Conservation (phyloP, 345 rosid species). For the Angophora floribunda region DNA sequence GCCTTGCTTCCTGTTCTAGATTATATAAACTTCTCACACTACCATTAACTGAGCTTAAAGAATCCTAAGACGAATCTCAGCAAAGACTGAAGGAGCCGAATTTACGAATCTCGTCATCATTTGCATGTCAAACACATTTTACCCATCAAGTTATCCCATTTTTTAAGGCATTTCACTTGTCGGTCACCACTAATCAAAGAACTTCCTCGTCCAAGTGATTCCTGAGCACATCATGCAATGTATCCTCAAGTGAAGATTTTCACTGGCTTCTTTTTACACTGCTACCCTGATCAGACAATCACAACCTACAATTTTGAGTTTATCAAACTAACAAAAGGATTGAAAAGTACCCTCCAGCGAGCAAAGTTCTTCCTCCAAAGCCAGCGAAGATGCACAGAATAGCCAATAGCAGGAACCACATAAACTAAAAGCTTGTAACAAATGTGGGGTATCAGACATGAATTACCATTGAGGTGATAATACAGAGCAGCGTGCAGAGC, state of each 20-base stretch:
- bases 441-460: background rate
- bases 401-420: background rate
- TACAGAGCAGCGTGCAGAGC: slow-evolving; percentile 9
- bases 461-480: slow-evolving; percentile 7
- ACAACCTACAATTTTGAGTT: background rate
- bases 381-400: background rate
- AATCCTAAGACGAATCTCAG: background rate
- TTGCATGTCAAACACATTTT: background rate
- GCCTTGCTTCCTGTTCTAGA: background rate
- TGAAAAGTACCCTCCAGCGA: background rate
- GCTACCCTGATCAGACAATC: background rate
- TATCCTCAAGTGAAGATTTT: background rate
- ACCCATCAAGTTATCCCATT: background rate
- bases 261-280: background rate
- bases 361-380: background rate
- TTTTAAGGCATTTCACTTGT: background rate
- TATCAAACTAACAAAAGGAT: background rate
- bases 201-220: background rate
- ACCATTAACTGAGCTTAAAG: background rate
- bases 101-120: background rate
- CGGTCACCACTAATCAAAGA: rapidly evolving
- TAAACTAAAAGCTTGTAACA: no score
- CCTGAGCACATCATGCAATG: background rate
- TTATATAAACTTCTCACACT: background rate
- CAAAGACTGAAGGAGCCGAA: background rate